Base-by-base conservation (phyloP, 371 early-diverging fungal species). In the Basidiobolus meristosporus region DNA sequence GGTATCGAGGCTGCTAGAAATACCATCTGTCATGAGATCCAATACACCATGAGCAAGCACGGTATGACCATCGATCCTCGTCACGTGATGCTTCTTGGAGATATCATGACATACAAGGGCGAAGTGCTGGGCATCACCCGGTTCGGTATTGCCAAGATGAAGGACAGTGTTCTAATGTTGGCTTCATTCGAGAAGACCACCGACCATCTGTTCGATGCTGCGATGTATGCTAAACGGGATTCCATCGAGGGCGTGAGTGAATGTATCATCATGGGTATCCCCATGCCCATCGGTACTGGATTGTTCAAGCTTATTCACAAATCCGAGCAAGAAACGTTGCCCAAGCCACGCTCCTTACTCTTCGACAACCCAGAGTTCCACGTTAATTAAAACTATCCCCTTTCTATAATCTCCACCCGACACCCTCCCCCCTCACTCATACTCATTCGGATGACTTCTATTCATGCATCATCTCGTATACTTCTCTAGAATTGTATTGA, bases 131-230 rank as follows among this genome's bases (percentile, higher is more conserved):
- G 99, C 48, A 97, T 99, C 44, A 98, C 98, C 17, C 86, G 99
- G 26, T 92, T 90, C 63, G 99, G 99, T 59, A 90, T 99, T 42
- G 82, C 90, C 43, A 96, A 95, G 70, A 97, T 98, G 96, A 90
- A 89, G 55, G 91, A 91, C 54, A 83, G 86, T 51, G 98, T 98
- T n/a, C 77, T 99, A 45, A 98, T 98, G 92, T 70, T 98, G 51
- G 99, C 99, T 1, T 93, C 95, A 28, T 99, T 99, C 59, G 99
- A 99, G 63, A 95, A 96, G 70, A 98, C 99, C 1, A 89, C 93
- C 0, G 99, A 99, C 52, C 97, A 98, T 52, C 63, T 99, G 51
- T 98, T 99, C 55, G 93, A 98, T 38, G 99, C 99, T 0, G 83
- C 98, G 0, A 68, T 93, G 48, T 87, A 78, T 53, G 80, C 85